Percentiles rank a stretch among this genome's conserved stretches.
phyloP scores from a whole-genome alignment of 1,139 yeast species.

The Candida frijolesensis region DNA sequence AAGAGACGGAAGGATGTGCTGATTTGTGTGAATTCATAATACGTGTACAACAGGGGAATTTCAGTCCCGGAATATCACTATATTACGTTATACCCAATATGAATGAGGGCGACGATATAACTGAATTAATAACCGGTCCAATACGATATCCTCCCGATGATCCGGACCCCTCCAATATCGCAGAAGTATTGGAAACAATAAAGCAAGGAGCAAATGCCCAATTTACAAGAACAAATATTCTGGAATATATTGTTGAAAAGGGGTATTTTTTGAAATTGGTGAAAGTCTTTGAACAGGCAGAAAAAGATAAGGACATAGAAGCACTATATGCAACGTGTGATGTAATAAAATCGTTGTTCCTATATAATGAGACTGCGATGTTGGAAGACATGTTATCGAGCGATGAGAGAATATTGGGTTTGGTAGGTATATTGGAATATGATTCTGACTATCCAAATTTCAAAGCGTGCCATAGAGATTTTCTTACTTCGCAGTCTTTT shows the following conservation, averaged over 20 bases:
- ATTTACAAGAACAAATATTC: constrained; percentile 54
- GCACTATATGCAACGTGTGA: constrained; percentile 69
- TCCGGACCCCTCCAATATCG: constrained; percentile 52
- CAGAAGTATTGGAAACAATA: constrained; percentile 51
- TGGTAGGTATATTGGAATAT: constrained; percentile 86
- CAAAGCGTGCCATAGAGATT: constrained; percentile 79
- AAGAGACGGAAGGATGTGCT: constrained; percentile 89
- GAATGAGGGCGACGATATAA: constrained; percentile 47
- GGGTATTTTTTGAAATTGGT: constrained; percentile 58
- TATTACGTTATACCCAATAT: constrained; percentile 65
- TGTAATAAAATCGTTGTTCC: constrained; percentile 66
- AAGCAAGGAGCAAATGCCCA: constrained; percentile 61
- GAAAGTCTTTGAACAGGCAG: constrained; percentile 56
- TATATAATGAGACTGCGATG: constrained; percentile 70
- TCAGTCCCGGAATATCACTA: constrained; percentile 71
- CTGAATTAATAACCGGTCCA: constrained; percentile 83
- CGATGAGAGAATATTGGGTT: constrained; percentile 61
- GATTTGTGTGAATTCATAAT: constrained; percentile 80
- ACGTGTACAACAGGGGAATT: constrained; percentile 57
- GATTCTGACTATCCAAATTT: constrained; percentile 81
- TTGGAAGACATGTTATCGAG: constrained; percentile 63
- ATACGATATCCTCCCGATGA: constrained; percentile 60
- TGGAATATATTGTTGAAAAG: constrained; percentile 50
- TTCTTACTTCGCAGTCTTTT: constrained; percentile 60
- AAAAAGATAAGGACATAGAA: constrained; percentile 48